These are phyloP conservation scores for Podosphaera fusca DNA, from an alignment of 2,329 filamentous ascomycete species.

Conservation along the genomic window DNA sequence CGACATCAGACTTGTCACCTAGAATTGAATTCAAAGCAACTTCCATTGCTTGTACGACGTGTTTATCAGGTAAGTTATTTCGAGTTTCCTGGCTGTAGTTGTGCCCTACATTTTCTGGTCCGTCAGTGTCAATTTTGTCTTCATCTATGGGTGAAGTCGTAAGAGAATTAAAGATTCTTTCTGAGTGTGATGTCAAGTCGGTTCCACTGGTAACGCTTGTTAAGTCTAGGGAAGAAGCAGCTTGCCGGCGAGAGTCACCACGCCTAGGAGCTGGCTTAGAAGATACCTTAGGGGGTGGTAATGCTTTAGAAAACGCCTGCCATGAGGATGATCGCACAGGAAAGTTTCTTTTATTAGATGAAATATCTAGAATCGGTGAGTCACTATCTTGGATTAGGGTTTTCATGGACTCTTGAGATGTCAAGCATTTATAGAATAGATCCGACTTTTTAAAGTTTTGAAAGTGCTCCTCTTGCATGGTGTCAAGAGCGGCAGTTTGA, in stretches of 20 bases:
- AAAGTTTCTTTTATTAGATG: constrained; percentile 13
- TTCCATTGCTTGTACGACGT: constrained; percentile 82
- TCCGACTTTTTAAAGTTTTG: constrained; percentile 79
- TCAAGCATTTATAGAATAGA: constrained; percentile 85
- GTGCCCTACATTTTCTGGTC: constrained; percentile 45
- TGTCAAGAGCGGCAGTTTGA: constrained; percentile 63
- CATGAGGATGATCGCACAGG: constrained; percentile 9
- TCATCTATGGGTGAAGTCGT: constrained; percentile 52
- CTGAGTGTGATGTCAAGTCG: constrained; percentile 19
- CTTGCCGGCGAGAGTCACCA: constrained; percentile 33
- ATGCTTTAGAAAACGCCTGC: constrained; percentile 20
- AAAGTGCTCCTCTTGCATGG: constrained; percentile 62
- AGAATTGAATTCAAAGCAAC: constrained; percentile 81
- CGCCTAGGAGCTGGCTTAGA: constrained; percentile 22
- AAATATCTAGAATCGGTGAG: constrained; percentile 18
- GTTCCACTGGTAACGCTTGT: background rate
- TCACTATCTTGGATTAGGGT: constrained; percentile 3
- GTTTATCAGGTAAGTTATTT: constrained; percentile 39
- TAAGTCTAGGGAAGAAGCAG: constrained; percentile 24
- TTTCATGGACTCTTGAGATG: constrained; percentile 51
- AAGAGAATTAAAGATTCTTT: constrained; percentile 50
- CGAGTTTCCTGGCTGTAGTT: constrained; percentile 56
- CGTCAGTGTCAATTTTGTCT: constrained; percentile 42
- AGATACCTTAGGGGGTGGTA: constrained; percentile 22
- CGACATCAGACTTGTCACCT: constrained; percentile 48